These are phyloP conservation scores for Blastocystis sp. DNA, from an alignment of 352 stramenopile genomes.

Conservation along the genomic window DNA sequence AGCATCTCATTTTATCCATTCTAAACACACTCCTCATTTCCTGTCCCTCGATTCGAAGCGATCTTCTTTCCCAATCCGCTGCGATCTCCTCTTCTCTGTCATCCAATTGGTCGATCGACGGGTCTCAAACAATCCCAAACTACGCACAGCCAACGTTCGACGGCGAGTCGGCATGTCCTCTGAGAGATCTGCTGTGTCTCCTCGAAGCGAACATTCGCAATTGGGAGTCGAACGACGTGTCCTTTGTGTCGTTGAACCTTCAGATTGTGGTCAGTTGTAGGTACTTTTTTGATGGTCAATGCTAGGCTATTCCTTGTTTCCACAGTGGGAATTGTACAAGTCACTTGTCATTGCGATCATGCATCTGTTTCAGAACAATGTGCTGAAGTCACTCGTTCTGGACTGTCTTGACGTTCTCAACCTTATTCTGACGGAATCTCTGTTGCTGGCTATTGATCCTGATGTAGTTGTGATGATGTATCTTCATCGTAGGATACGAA, in stretches of 20 bases:
- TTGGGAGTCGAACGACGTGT: neutral
- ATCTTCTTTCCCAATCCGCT: neutral
- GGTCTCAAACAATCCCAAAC: neutral
- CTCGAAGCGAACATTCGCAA: neutral
- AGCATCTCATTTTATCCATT: slow-evolving; percentile 27
- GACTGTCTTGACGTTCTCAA: neutral
- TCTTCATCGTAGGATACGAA: neutral
- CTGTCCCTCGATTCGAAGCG: neutral
- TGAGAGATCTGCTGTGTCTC: neutral
- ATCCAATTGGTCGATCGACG: neutral
- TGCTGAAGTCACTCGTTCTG: neutral
- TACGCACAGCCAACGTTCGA: neutral
- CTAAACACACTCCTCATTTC: slow-evolving; percentile 27
- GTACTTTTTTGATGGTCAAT: neutral
- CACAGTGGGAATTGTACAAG: neutral
- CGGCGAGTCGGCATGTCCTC: neutral
- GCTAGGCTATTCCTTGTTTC: slow-evolving; percentile 8
- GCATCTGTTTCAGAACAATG: neutral
- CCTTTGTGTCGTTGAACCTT: neutral
- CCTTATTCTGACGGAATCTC: neutral
- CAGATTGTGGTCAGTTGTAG: neutral
- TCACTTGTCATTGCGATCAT: neutral
- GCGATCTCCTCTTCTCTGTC: neutral
- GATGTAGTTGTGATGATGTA: neutral
- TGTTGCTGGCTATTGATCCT: neutral